These are phyloP conservation scores for Colletotrichum sp. DNA, from an alignment of 2,329 filamentous ascomycete species.

Conservation along the genomic window DNA sequence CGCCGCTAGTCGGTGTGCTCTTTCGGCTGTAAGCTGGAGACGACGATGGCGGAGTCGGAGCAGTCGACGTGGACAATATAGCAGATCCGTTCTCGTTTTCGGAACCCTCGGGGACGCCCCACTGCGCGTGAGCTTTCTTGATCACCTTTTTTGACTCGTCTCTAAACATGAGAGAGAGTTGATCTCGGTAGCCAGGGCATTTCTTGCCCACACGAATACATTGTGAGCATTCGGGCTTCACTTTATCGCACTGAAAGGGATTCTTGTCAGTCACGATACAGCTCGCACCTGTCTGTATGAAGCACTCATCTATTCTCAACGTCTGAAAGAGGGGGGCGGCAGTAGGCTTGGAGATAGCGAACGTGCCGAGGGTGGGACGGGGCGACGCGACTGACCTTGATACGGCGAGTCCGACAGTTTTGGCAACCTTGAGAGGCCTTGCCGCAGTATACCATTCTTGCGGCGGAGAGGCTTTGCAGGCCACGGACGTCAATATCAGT, in stretches of 20 bases:
- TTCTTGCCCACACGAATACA: conserved; percentile 64
- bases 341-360: background rate
- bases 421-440: conserved; percentile 62
- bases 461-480: background rate
- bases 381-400: conserved; percentile 51
- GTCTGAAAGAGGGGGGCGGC: background rate
- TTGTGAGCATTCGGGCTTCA: conserved; percentile 65
- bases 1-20: background rate
- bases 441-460: conserved; percentile 60
- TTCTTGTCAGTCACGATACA: background rate
- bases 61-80: background rate
- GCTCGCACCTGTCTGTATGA: background rate
- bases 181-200: conserved; percentile 69
- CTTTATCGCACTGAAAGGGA: conserved; percentile 62
- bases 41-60: conserved; percentile 26
- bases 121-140: conserved; percentile 61
- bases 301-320: background rate
- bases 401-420: conserved; percentile 57
- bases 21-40: conserved; percentile 20
- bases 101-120: conserved; percentile 34
- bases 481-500: background rate
- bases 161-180: conserved; percentile 69
- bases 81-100: background rate
- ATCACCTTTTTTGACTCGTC: conserved; percentile 70
- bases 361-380: background rate